Evolutionary conservation across 352 stramenopile genomes (phyloP).

Genomic region (Phytophthora syringae): DNA sequence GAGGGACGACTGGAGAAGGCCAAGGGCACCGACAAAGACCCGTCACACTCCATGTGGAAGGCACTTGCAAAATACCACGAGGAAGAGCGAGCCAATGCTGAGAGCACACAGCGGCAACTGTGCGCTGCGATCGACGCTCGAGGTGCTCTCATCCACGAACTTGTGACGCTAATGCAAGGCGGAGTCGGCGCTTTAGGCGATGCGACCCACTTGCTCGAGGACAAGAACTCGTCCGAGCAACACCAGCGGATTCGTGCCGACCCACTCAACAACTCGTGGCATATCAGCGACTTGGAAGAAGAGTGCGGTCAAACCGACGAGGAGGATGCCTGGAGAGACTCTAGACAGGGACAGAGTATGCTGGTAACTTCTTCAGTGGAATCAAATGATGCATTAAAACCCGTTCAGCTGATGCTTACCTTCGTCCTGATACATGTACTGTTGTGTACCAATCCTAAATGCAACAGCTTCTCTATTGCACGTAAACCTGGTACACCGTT

Average conservation of each 20-base stretch:
- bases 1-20: neutral
- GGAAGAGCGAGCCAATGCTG: slow-evolving; percentile 11
- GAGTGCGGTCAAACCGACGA: neutral
- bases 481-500: no score
- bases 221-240: slow-evolving; percentile 3
- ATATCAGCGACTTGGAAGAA: neutral
- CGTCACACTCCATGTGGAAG: slow-evolving; percentile 4
- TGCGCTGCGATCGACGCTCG: slow-evolving; percentile 9
- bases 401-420: neutral
- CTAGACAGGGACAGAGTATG: neutral
- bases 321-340: slow-evolving; percentile 4
- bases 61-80: slow-evolving; percentile 10
- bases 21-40: neutral
- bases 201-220: neutral
- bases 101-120: slow-evolving; percentile 14
- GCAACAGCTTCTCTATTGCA: no score
- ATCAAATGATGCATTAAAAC: neutral
- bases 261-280: neutral
- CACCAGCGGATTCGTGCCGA: neutral
- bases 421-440: neutral
- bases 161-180: slow-evolving; percentile 9
- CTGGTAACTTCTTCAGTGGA: neutral
- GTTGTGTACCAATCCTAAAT: no score
- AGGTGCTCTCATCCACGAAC: slow-evolving; percentile 13
- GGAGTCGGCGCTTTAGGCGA: neutral